These are phyloP conservation scores for Spencermartinsiella europaea DNA, from an alignment of 805 yeast genomes.

Conservation along the genomic window DNA sequence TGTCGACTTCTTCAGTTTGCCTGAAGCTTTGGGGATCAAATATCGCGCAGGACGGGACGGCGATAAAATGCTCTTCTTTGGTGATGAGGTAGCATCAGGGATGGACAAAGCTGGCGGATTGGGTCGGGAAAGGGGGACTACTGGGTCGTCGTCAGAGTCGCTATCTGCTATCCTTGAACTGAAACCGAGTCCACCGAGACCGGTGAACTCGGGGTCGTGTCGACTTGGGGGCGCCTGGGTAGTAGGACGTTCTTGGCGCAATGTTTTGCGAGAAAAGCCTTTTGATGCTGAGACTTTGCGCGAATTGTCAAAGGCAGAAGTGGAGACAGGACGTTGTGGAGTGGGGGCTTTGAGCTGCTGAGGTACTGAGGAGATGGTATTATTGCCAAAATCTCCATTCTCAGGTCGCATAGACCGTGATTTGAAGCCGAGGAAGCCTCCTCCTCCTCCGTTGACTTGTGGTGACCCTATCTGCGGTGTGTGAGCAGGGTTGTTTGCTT, in stretches of 20 bases:
- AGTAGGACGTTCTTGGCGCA: background rate
- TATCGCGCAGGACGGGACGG: constrained; percentile 27
- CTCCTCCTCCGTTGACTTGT: background rate
- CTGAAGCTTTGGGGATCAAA: constrained; percentile 18
- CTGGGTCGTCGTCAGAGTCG: constrained; percentile 29
- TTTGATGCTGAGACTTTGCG: background rate
- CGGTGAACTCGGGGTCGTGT: background rate
- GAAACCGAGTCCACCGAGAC: constrained; percentile 16
- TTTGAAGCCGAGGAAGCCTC: background rate
- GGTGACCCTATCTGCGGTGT: background rate
- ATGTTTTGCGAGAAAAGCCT: background rate
- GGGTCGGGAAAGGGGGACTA: background rate
- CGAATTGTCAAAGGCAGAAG: constrained; percentile 1
- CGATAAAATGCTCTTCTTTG: constrained; percentile 24
- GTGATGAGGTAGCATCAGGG: background rate
- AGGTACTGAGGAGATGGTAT: background rate
- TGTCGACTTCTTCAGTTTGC: background rate
- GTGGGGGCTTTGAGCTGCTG: background rate
- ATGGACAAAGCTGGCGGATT: background rate
- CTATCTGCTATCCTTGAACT: constrained; percentile 31
- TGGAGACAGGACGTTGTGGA: constrained; percentile 2
- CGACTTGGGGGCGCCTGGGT: background rate
- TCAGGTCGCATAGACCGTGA: background rate
- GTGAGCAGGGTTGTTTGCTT: background rate
- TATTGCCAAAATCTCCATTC: constrained; percentile 2